Evolutionary conservation across 164 flowering plant genomes (phyloP), one percentile per base, ranked within the genome.

Genomic region (Litsea cubeba): DNA sequence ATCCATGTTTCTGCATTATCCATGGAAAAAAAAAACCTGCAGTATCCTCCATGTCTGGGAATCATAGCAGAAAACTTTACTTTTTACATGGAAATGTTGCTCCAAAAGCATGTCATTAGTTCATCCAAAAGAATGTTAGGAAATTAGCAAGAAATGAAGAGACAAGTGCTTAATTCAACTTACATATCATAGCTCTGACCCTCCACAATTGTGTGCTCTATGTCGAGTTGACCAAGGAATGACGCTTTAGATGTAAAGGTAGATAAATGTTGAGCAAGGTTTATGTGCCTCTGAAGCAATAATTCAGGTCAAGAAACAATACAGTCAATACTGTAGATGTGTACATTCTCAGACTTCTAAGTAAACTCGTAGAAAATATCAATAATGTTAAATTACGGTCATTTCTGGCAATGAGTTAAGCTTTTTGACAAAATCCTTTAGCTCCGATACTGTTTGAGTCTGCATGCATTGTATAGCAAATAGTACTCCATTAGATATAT

Each of bases 361-460:
- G 46, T 40, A 40, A 40, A 40, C 1, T 40, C 3, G 11, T 8
- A 40, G 46, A 40, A 40, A 40, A 40, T 66, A 62, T 51, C 30
- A 7, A 70, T 24, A 76, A 49, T 6, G 69, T 62, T 69, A 23
- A 83, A 91, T 87, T 84, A 95, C 99, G 24, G 95, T 87, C 76
- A 95, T 93, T 84, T 95, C 99, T 72, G 98, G 99, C 81, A 95
- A 82, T 18, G 98, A 92, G 74, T 93, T 93, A 62, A 95, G 97
- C 85, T 92, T 95, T 80, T 86, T 93, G 68, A 93, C 99, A 74
- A 93, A 95, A 78, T 95, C 99, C 85, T 95, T 95, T 73, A 95
- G 68, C 79, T 95, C 98, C 66, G 97, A 93, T 49, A 95, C 97
- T 24, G 91, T 76, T 83, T 93, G 98, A 35, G 74, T 84, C 99